Evolutionary conservation across 2,329 filamentous ascomycete genomes (phyloP).

Genomic region (Phialocephala sp.): DNA sequence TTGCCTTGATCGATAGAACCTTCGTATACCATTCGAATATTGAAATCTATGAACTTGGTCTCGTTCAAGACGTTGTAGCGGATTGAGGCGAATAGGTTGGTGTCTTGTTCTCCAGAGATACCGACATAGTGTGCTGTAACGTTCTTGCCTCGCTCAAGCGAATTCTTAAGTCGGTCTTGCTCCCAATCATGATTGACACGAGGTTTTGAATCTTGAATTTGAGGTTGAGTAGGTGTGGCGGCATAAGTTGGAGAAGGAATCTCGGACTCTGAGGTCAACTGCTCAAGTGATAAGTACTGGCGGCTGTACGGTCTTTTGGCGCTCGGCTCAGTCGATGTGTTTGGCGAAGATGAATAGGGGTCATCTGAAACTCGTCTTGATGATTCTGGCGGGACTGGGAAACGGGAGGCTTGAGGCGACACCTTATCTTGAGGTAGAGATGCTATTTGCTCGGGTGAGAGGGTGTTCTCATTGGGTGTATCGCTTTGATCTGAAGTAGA

Average conservation of each 20-base stretch:
- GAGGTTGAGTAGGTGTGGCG: conserved; percentile 1
- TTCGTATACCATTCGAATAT: conserved; percentile 50
- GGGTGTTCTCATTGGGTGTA: conserved; percentile 5
- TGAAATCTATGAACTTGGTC: conserved; percentile 50
- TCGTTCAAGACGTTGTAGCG: conserved; percentile 53
- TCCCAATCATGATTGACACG: neutral
- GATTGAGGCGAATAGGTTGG: conserved; percentile 53
- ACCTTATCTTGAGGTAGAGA: neutral
- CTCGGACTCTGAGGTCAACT: conserved; percentile 24
- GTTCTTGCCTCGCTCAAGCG: conserved; percentile 50
- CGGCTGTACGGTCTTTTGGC: conserved; percentile 15
- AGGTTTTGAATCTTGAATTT: conserved; percentile 3
- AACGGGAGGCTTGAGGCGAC: conserved; percentile 23
- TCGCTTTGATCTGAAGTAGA: conserved; percentile 21
- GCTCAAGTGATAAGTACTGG: conserved; percentile 25
- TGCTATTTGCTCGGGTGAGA: conserved; percentile 13
- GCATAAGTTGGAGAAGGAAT: neutral
- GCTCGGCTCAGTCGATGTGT: neutral
- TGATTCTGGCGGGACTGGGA: conserved; percentile 18
- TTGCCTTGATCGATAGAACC: conserved; percentile 45
- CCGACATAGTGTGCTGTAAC: conserved; percentile 54
- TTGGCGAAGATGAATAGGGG: conserved; percentile 7
- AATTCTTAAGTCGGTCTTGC: conserved; percentile 36
- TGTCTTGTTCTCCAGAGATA: conserved; percentile 53
- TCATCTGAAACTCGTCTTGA: conserved; percentile 9